phyloP scores from a whole-genome alignment of 2,329 filamentous ascomycete species.

The Fusarium continuum region DNA sequence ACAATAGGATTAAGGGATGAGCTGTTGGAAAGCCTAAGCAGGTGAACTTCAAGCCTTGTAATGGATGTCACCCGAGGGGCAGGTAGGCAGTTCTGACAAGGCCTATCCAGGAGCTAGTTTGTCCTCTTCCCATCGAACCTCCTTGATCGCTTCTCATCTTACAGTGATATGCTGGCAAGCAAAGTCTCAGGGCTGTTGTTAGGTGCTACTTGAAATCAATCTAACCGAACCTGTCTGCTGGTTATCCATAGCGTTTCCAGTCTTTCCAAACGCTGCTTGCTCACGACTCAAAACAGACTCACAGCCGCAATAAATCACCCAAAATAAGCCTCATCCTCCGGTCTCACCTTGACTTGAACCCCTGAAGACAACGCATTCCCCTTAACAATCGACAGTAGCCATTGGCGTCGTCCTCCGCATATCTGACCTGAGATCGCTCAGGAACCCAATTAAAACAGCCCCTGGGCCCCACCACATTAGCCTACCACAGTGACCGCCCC shows the following conservation, averaged over 20 bases:
- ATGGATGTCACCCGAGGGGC: neutral
- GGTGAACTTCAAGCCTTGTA: neutral
- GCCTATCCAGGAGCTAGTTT: neutral
- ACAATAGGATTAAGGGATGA: neutral
- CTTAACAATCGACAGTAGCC: constrained; percentile 15
- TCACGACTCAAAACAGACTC: constrained; percentile 11
- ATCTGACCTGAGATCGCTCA: neutral
- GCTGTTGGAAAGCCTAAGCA: neutral
- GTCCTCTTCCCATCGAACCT: neutral
- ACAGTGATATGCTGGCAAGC: neutral
- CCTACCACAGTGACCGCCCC: constrained; percentile 19
- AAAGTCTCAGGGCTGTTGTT: neutral
- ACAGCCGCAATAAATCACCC: constrained; percentile 17
- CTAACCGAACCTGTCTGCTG: too few species aligned
- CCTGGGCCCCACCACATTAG: constrained; percentile 17
- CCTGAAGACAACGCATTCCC: constrained; percentile 26
- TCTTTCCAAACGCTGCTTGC: neutral
- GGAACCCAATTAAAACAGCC: constrained; percentile 4
- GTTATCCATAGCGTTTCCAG: too few species aligned
- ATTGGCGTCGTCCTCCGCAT: constrained; percentile 18
- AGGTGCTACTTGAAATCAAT: neutral
- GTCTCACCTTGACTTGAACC: constrained; percentile 15
- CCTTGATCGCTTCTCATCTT: neutral
- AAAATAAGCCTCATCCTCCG: constrained; percentile 26
- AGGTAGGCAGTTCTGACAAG: neutral